Evolutionary conservation across 2,329 filamentous ascomycete species (phyloP).

Genomic region (Cephalotrichum gorgonifer): DNA sequence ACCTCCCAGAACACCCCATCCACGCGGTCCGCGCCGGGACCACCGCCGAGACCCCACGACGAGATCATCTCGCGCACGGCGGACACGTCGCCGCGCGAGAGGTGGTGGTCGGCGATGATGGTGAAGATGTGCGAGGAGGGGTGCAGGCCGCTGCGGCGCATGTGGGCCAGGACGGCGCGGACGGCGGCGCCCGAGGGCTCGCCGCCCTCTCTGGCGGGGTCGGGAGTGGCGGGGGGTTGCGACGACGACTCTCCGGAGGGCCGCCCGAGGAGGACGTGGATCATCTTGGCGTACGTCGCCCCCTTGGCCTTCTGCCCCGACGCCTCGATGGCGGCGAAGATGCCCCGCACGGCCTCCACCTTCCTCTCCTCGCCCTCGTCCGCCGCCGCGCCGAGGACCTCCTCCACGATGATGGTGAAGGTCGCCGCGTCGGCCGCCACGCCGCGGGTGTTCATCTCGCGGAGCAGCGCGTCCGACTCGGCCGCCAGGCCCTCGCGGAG

Average conservation of each 20-base stretch:
- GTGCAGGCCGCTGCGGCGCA: conserved; percentile 40
- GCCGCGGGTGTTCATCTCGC: conserved; percentile 44
- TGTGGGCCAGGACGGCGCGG: conserved; percentile 37
- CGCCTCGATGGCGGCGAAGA: conserved; percentile 47
- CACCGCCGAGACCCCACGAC: conserved; percentile 35
- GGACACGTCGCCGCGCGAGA: conserved; percentile 47
- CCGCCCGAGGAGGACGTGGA: conserved; percentile 46
- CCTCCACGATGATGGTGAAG: conserved; percentile 62
- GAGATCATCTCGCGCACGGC: conserved; percentile 51
- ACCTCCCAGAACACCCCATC: conserved; percentile 63
- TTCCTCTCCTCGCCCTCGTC: conserved; percentile 30
- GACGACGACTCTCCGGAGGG: conserved; percentile 7
- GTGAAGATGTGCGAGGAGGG: conserved; percentile 62
- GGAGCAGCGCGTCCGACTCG: conserved; percentile 42
- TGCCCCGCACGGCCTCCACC: conserved; percentile 34
- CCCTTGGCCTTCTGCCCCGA: conserved; percentile 48
- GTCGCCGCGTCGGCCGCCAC: conserved; percentile 56
- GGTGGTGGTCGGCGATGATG: conserved; percentile 59
- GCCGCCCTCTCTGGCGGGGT: conserved; percentile 18
- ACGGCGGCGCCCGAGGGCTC: conserved; percentile 47
- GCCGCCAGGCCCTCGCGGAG: conserved; percentile 36
- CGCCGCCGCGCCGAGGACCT: conserved; percentile 33
- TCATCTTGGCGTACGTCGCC: conserved; percentile 58
- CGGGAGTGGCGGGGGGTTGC: conserved; percentile 19
- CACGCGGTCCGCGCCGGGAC: conserved; percentile 16